Base-by-base conservation (phyloP, 73 alveolate genomes). In the Effrenium voratum region DNA sequence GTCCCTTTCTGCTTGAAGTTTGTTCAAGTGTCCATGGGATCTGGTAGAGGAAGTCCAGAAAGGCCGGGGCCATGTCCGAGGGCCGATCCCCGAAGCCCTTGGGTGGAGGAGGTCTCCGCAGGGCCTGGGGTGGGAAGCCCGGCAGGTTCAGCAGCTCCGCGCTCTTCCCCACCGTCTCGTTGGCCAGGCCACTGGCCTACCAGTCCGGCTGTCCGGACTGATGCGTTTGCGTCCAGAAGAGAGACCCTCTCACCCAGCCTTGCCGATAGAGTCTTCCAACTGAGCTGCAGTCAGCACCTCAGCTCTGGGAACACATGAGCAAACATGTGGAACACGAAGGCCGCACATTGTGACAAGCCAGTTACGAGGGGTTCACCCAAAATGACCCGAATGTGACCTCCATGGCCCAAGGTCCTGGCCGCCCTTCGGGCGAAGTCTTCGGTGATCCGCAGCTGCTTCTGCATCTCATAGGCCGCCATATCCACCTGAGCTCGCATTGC, bases 31-130 rank as follows among this genome's bases (percentile, higher is more conserved):
- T 44, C 91, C 91, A 80, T 34, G 93, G 93, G 40, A 70, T 52
- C 72, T 87, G 95, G 95, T 87, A 87, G 52, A 87, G 83, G 72
- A 87, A 87, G 77, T 87, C 95, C 95, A 87, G 85, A 43, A 87
- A 87, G 32, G 49, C 68, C 13, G 95, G 95, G 49, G 95, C 95
- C 95, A 87, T 87, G 70, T 87, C 95, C 49, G 85, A 44, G 50
- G 95, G 95, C 26, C 95, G 95, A 13, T 49, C 95, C 24, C 95
- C 95, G 72, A 87, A 87, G 46, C 95, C 95, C 63, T 87, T 87
- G 85, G 95, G 95, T 49, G 95, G 83, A 2, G 95, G 95, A 28
- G 95, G 95, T 50, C 95, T 66, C 19, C 72, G 68, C 59, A 87
- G 77, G 24, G 85, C 85, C 46, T 47, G 73, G 13, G 95, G 95